Conservation (phyloP, 2,329 filamentous ascomycete species). For the Didymella lethalis region DNA sequence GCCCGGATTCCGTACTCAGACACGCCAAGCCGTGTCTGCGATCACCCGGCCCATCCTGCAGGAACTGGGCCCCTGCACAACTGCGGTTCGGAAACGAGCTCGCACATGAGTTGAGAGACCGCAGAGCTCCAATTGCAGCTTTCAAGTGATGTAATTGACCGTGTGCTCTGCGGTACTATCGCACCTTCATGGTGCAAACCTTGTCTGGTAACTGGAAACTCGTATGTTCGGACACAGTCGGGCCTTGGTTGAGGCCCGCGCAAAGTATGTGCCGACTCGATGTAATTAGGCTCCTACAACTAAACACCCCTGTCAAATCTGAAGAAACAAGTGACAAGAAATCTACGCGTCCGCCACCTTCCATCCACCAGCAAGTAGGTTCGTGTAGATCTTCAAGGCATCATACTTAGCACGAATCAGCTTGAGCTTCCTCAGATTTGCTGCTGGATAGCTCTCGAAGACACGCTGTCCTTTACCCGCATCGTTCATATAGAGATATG, state of each 20-base stretch:
- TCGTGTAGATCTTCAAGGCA: constrained; percentile 36
- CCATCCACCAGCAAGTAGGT: constrained; percentile 35
- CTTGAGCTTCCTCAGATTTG: constrained; percentile 39
- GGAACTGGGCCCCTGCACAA: not conserved
- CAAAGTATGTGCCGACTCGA: not conserved
- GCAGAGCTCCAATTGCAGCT: not conserved
- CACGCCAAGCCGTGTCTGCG: not conserved
- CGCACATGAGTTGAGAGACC: not conserved
- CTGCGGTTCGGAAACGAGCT: not conserved
- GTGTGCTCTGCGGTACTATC: not conserved
- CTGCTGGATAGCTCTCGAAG: constrained; percentile 40
- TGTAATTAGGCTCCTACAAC: not conserved
- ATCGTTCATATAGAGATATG: constrained; percentile 36
- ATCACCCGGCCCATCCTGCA: not conserved
- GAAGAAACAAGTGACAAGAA: not conserved
- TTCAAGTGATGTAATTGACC: not conserved
- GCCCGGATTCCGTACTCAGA: not conserved
- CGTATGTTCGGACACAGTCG: not conserved
- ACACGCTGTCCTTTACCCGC: constrained; percentile 37
- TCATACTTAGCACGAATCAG: constrained; percentile 44
- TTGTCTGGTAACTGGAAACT: not conserved
- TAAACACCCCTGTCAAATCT: not conserved
- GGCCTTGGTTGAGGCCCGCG: not conserved
- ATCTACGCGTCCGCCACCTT: constrained; percentile 25
- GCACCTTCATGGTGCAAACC: not conserved